Evolutionary conservation across 1,284 basidiomycete genomes (phyloP), one percentile per base, ranked within the genome.

Genomic region (Trametes pubescens): DNA sequence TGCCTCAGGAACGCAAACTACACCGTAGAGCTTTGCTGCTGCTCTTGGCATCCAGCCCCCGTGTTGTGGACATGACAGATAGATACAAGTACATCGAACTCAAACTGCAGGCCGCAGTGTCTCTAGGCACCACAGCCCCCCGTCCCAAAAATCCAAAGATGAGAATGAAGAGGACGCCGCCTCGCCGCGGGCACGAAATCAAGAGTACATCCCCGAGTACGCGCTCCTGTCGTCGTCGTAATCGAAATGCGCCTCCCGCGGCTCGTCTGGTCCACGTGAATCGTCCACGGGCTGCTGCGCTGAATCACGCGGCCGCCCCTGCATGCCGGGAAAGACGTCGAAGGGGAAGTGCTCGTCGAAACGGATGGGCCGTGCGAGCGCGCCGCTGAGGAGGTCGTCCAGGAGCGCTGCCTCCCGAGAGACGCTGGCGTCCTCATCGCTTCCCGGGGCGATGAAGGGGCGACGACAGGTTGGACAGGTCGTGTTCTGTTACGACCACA

Each of bases 401-500:
- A 44, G 43, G 13, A 65, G 51, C 11, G 64, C 56, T 6, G 48
- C 53, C 40, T 59, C 47, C 10, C 18, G 24, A 21, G 38, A 51
- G 26, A 34, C 37, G 21, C 16, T 22, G 16, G 43, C 34, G 21
- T 46, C 54, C n/a, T 37, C 46, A 11, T 37, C 60, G 16, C 24
- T n/a, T 4, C 34, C 34, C 13, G 44, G 46, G 14, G 58, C 52
- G 22, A 71, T 55, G 57, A 73, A 65, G 1, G 65, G 58, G 0
- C 65, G 68, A n/a, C 72, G 65, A 46, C 72, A 73, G 9, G 71
- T 70, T 4, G 71, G 72, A 48, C 72, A 73, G n/a, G 67, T 68
- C 24, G 51, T 54, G 44, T 69, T 62, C 67, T 69, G 44, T 11
- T 4, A 32, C 29, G 14, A 26, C 18, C 40, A 48, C 26, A 13